phyloP scores from a whole-genome alignment of 805 yeast species.

The Candida multigemmis region DNA sequence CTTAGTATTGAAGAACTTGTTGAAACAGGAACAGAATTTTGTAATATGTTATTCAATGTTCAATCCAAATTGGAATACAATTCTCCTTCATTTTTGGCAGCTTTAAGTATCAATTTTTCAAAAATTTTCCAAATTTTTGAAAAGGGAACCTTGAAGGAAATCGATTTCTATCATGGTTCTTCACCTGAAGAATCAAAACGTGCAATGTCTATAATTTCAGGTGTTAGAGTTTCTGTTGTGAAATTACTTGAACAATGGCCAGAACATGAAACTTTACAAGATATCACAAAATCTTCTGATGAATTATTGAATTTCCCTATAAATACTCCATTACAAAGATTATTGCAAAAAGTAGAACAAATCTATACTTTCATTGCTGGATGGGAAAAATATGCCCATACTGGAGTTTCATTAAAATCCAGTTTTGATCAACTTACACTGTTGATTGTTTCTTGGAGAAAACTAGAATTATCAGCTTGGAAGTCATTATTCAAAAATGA shows the following conservation, averaged over 20 bases:
- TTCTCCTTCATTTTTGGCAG: no score
- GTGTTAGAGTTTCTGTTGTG: conserved; percentile 20
- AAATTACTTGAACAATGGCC: conserved; percentile 71
- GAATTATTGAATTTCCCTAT: conserved; percentile 61
- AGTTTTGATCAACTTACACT: conserved; percentile 51
- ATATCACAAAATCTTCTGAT: conserved; percentile 49
- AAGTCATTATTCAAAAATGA: conserved; percentile 63
- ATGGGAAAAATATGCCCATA: conserved; percentile 90
- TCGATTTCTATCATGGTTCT: conserved; percentile 58
- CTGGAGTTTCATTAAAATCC: conserved; percentile 54
- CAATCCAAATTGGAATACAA: no score
- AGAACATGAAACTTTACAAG: conserved; percentile 83
- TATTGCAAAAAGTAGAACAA: conserved; percentile 78
- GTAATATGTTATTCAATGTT: no score
- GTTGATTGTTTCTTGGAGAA: conserved; percentile 85
- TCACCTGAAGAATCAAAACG: conserved; percentile 50
- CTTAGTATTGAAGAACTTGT: conserved; percentile 18
- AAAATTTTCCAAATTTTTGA: conserved; percentile 5
- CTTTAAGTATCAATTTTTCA: conserved; percentile 6
- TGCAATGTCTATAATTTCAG: conserved; percentile 42
- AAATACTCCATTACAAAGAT: conserved; percentile 65
- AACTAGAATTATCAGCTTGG: conserved; percentile 82
- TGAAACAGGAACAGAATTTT: conserved; percentile 24
- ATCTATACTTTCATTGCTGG: conserved; percentile 74
- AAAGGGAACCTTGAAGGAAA: conserved; percentile 5